Evolutionary conservation across 179 eudicot species (phyloP).

Genomic region (Actinidia chinensis): DNA sequence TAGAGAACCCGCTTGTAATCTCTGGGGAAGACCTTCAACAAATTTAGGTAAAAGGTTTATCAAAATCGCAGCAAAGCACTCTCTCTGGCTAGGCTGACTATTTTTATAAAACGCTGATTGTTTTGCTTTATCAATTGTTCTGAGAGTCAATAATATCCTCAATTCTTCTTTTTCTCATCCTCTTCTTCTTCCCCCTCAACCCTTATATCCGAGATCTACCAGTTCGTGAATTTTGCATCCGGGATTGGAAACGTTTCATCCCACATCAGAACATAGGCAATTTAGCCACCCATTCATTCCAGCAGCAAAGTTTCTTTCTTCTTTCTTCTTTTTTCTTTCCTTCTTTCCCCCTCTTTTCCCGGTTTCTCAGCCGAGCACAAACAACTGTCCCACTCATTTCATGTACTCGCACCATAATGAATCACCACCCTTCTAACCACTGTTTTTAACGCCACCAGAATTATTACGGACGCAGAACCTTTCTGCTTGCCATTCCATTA

Average conservation of each 20-base stretch:
- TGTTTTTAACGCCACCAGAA: constrained; percentile 91
- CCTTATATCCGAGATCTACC: constrained; percentile 97
- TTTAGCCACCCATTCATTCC: constrained; percentile 99
- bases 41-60: constrained; percentile 69
- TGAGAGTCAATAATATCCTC: constrained; percentile 81
- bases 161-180: no score
- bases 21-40: constrained; percentile 92
- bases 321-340: no score
- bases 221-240: constrained; percentile 87
- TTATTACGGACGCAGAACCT: constrained; percentile 95
- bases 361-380: no score
- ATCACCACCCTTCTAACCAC: constrained; percentile 99
- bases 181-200: constrained; percentile 83
- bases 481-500: constrained; percentile 99
- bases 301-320: constrained; percentile 97
- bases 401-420: constrained; percentile 99
- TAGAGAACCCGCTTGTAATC: constrained; percentile 85
- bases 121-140: constrained; percentile 96
- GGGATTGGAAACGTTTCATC: constrained; percentile 60
- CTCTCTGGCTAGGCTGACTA: constrained; percentile 83
- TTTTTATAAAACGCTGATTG: constrained; percentile 89
- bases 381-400: constrained; percentile 97
- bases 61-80: constrained; percentile 83
- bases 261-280: constrained; percentile 83
- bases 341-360: no score